These are phyloP conservation scores for Corymbia calophylla DNA, from an alignment of 441 rosid genomes.

Conservation along the genomic window DNA sequence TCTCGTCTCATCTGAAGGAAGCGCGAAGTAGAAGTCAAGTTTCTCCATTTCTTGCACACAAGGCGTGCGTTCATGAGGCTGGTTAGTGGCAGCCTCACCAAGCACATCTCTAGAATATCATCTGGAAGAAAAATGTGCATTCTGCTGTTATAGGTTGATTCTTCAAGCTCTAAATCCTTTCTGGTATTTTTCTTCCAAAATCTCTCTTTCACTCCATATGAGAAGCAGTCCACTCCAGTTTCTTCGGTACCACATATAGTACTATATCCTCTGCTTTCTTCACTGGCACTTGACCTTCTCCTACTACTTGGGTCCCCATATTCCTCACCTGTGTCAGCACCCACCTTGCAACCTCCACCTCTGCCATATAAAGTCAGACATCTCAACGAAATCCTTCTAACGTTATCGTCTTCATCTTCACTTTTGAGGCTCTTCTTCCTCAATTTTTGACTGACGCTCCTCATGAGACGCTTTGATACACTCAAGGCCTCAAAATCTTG, in stretches of 20 bases:
- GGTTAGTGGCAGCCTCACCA: conserved; percentile 78
- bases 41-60: conserved; percentile 92
- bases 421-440: conserved; percentile 44
- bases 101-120: conserved; percentile 85
- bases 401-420: conserved; percentile 49
- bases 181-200: conserved; percentile 69
- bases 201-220: conserved; percentile 76
- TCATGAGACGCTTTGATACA: conserved; percentile 63
- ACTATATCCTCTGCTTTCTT: conserved; percentile 56
- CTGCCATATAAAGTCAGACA: conserved; percentile 66
- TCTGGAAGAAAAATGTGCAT: conserved; percentile 78
- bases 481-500: conserved; percentile 62
- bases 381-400: conserved; percentile 46
- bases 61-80: conserved; percentile 83
- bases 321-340: conserved; percentile 73
- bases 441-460: conserved; percentile 70
- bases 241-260: conserved; percentile 67
- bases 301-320: conserved; percentile 62
- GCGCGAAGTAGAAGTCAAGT: conserved; percentile 57
- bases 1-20: conserved; percentile 72
- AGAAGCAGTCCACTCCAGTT: conserved; percentile 75
- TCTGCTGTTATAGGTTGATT: conserved; percentile 33
- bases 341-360: conserved; percentile 92
- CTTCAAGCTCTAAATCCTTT: conserved; percentile 39
- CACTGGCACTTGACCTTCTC: conserved; percentile 68